phyloP scores from a whole-genome alignment of 805 yeast genomes.

The Myxozyma mucilagina region DNA sequence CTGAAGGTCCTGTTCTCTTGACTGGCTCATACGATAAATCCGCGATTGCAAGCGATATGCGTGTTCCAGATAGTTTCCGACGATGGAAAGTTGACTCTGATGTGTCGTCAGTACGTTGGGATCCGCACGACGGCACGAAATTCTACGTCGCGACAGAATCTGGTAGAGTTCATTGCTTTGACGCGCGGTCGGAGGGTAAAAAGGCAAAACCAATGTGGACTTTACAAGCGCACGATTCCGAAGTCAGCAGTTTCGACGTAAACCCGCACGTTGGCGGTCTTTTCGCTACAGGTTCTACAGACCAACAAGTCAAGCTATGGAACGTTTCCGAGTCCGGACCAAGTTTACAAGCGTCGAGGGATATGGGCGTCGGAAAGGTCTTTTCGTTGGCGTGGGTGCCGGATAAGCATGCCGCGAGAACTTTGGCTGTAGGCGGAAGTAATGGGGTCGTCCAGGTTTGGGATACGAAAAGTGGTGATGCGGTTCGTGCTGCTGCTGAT shows the following conservation, averaged over 20 bases:
- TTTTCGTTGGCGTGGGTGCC: conserved; percentile 79
- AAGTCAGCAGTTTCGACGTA: conserved; percentile 76
- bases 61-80: conserved; percentile 61
- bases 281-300: conserved; percentile 86
- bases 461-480: conserved; percentile 82
- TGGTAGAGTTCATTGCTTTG: conserved; percentile 87
- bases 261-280: conserved; percentile 68
- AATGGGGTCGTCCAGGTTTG: conserved; percentile 82
- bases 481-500: conserved; percentile 71
- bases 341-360: conserved; percentile 85
- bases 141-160: conserved; percentile 89
- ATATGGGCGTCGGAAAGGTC: conserved; percentile 92
- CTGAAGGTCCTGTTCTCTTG: conserved; percentile 53
- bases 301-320: conserved; percentile 85
- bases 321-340: conserved; percentile 64
- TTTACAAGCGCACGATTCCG: conserved; percentile 94
- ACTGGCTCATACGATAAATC: conserved; percentile 91
- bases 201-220: conserved; percentile 78
- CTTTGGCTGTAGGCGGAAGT: conserved; percentile 80
- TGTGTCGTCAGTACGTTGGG: conserved; percentile 80
- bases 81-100: conserved; percentile 76
- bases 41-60: conserved; percentile 76
- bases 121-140: conserved; percentile 44
- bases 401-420: conserved; percentile 77
- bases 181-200: conserved; percentile 59